phyloP scores from a whole-genome alignment of 73 alveolate genomes.

The Paramecium octaurelia region DNA sequence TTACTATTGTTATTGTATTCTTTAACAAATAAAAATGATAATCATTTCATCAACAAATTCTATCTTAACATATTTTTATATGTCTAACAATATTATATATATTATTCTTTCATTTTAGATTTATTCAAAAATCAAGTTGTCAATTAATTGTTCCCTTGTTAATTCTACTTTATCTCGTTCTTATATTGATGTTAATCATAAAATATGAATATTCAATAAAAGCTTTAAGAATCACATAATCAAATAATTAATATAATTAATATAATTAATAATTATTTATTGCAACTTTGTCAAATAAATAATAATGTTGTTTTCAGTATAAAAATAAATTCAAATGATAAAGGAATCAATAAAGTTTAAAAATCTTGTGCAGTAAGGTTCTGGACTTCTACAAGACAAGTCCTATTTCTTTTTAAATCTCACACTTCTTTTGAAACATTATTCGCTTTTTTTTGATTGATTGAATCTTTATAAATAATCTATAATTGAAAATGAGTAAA shows the following conservation, averaged over 20 bases:
- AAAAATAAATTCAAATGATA: neutral
- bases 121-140: neutral
- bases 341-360: neutral
- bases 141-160: neutral
- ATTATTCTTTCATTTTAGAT: neutral
- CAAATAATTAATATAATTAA: neutral
- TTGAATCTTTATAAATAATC: neutral
- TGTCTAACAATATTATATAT: neutral
- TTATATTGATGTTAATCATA: too few relatives aligned
- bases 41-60: neutral
- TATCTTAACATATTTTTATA: neutral
- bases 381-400: neutral
- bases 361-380: neutral
- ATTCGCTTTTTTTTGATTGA: neutral
- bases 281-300: neutral
- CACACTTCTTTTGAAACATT: neutral
- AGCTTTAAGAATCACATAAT: neutral
- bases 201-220: too few relatives aligned
- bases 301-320: neutral
- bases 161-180: neutral
- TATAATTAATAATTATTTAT: neutral
- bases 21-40: slow-evolving; percentile 36
- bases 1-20: slow-evolving; percentile 59
- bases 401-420: neutral
- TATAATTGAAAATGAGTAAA: neutral